phyloP scores from a whole-genome alignment of 495 filamentous ascomycete genomes.

The Chaetomium cochliodes region DNA sequence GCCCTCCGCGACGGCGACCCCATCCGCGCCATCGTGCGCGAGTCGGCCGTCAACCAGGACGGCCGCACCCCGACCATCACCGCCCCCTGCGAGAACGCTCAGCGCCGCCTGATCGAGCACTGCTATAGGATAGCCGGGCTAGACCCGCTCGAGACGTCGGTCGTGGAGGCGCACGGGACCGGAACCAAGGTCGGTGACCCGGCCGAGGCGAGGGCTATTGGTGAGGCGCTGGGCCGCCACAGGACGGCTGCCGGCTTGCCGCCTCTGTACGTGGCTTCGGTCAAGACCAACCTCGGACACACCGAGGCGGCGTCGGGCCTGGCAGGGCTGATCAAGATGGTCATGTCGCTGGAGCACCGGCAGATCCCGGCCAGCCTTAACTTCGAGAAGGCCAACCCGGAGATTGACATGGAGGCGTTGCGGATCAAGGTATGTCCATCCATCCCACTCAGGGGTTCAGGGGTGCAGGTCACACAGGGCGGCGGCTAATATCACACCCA shows the following conservation, averaged over 20 bases:
- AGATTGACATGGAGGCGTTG: slow-evolving; percentile 40
- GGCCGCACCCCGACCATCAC: slow-evolving; percentile 50
- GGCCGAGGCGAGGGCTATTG: slow-evolving; percentile 39
- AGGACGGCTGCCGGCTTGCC: slow-evolving; percentile 30
- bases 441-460: background rate
- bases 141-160: slow-evolving; percentile 39
- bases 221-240: slow-evolving; percentile 36
- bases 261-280: slow-evolving; percentile 40
- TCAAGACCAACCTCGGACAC: slow-evolving; percentile 61
- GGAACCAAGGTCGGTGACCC: slow-evolving; percentile 54
- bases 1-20: slow-evolving; percentile 53
- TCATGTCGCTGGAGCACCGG: slow-evolving; percentile 52
- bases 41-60: slow-evolving; percentile 28
- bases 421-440: background rate
- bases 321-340: slow-evolving; percentile 54
- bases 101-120: slow-evolving; percentile 36
- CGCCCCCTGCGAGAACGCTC: slow-evolving; percentile 36
- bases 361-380: slow-evolving; percentile 42
- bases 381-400: slow-evolving; percentile 44
- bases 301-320: slow-evolving; percentile 53
- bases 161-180: slow-evolving; percentile 50
- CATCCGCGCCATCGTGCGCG: slow-evolving; percentile 53
- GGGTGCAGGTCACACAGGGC: background rate
- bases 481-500: too few relatives aligned
- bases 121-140: slow-evolving; percentile 29